Evolutionary conservation across 2,329 filamentous ascomycete species (phyloP).

Genomic region (Epichloe baconii): DNA sequence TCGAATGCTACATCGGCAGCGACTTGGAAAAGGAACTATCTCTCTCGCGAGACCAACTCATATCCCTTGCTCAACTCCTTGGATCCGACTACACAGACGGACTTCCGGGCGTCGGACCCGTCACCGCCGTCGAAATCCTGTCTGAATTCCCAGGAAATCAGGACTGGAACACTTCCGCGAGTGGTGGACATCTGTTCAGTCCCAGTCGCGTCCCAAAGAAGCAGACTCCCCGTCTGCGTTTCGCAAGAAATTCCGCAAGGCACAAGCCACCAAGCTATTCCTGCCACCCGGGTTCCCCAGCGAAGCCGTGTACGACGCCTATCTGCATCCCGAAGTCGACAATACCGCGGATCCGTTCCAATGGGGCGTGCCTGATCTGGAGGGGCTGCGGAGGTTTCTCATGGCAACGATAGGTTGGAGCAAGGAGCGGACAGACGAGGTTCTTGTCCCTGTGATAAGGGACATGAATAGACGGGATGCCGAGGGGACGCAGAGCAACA

Average conservation of each 20-base stretch:
- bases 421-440: slow-evolving; percentile 84
- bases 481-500: slow-evolving; percentile 91
- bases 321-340: slow-evolving; percentile 79
- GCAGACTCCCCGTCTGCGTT: slow-evolving; percentile 50
- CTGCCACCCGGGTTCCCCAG: slow-evolving; percentile 71
- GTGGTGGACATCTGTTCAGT: slow-evolving; percentile 78
- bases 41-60: slow-evolving; percentile 74
- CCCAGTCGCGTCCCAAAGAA: slow-evolving; percentile 48
- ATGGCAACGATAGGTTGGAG: slow-evolving; percentile 91
- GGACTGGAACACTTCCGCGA: slow-evolving; percentile 64
- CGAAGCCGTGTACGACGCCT: slow-evolving; percentile 65
- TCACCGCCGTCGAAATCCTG: slow-evolving; percentile 87
- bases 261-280: slow-evolving; percentile 74
- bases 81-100: slow-evolving; percentile 95
- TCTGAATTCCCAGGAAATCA: slow-evolving; percentile 60
- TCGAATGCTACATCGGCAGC: slow-evolving; percentile 79
- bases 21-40: slow-evolving; percentile 87
- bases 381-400: slow-evolving; percentile 69
- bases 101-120: slow-evolving; percentile 78
- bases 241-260: slow-evolving; percentile 72
- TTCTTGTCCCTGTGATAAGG: slow-evolving; percentile 84
- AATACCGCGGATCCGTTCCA: slow-evolving; percentile 64
- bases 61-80: slow-evolving; percentile 78
- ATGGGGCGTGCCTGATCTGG: slow-evolving; percentile 91
- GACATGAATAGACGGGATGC: slow-evolving; percentile 84